Base-by-base conservation (phyloP, 2,329 filamentous ascomycete genomes). In the Lachnellula suecica region DNA sequence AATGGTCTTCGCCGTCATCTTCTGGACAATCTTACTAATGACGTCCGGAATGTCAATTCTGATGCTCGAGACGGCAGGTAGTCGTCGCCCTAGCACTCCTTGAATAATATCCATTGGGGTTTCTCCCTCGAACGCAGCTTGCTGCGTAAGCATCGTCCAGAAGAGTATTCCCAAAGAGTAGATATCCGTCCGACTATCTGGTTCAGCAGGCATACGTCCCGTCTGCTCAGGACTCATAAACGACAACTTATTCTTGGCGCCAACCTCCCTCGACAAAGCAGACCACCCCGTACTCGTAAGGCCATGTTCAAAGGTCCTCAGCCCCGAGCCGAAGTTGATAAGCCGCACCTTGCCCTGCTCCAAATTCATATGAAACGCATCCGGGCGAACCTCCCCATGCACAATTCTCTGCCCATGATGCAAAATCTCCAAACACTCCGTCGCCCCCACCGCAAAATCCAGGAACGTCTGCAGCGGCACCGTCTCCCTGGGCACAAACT, bases 211-310 rank as follows among this genome's bases (percentile, higher is more conserved):
- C 81, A 97, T 88, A 19, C 93, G 85, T 13, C 93, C 93, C 2
- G 93, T 97, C 74, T 97, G 93, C 67, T 97, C 93, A 0, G 93
- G 92, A 43, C 91, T 93, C 66, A 97, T 95, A 66, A 91, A 97
- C 47, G 92, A 84, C 19, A 97, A 76, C 70, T 96, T 96, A 66
- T 92, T 87, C 71, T 91, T 91, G 37, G 91, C 89, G 2, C 92
- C 92, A 7, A 91, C 72, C 68, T 97, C 89, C 54, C 88, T 87
- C 11, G 89, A 93, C 9, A 97, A 73, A 1, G 82, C 81, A 10
- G 87, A 89, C 93, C 93, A 97, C 29, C 91, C 91, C 19, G 88
- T 87, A 63, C 89, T 93, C 7, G 82, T 85, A 45, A 97, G 76
- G 4, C 92, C 90, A 71, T 96, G 90, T 70, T 97, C 93, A 60